Conservation (phyloP, 192 early-diverging fungal species). For the Linnemannia exigua region DNA sequence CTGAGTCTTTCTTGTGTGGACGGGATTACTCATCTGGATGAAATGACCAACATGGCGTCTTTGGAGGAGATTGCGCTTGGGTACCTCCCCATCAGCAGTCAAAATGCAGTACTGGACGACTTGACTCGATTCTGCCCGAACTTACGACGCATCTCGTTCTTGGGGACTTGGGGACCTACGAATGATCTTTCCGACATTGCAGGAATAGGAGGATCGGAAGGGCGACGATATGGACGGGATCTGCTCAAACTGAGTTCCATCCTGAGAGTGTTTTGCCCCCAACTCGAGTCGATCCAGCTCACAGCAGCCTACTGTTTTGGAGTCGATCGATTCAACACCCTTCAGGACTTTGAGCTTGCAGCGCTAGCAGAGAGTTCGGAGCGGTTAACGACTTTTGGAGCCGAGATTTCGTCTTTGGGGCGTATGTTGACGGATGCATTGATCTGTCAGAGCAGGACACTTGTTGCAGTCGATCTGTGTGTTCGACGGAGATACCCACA, state of each 20-base stretch:
- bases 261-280: slow-evolving; percentile 20
- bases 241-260: slow-evolving; percentile 16
- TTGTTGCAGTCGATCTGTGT: slow-evolving; percentile 28
- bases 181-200: neutral
- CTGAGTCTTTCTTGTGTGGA: slow-evolving; percentile 34
- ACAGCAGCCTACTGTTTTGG: slow-evolving; percentile 28
- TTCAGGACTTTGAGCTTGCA: slow-evolving; percentile 37
- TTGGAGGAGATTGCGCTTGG: slow-evolving; percentile 48
- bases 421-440: slow-evolving; percentile 28
- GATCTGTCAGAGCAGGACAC: slow-evolving; percentile 25
- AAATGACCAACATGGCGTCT: slow-evolving; percentile 12
- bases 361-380: slow-evolving; percentile 27
- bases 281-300: slow-evolving; percentile 29
- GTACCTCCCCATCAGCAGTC: slow-evolving; percentile 23
- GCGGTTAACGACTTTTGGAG: slow-evolving; percentile 14
- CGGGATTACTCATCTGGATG: slow-evolving; percentile 25
- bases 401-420: slow-evolving; percentile 18
- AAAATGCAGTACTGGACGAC: slow-evolving; percentile 14
- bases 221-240: slow-evolving; percentile 20
- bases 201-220: neutral
- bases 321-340: slow-evolving; percentile 16
- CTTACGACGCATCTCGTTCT: slow-evolving; percentile 30
- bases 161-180: slow-evolving; percentile 30
- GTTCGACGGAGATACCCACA: slow-evolving; percentile 16
- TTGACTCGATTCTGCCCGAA: slow-evolving; percentile 23